A percentile compares a stretch with the other conserved stretches of the same genome.
These are phyloP conservation scores for Orbilia quercus DNA, from an alignment of 2,329 filamentous ascomycete genomes.

Conservation along the genomic window DNA sequence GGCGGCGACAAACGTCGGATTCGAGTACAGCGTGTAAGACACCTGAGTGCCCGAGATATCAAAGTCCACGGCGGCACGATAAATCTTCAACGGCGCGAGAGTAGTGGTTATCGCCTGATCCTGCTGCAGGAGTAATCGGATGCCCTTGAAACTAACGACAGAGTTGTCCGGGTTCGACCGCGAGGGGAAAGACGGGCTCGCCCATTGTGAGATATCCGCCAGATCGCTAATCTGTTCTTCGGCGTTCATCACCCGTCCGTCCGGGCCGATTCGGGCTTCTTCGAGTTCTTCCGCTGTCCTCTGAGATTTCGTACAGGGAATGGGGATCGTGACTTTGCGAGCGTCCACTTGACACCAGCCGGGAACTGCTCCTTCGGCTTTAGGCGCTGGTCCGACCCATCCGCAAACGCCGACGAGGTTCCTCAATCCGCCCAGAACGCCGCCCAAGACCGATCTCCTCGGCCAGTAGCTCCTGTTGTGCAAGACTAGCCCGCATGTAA, in stretches of 20 bases:
- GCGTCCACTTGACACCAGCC: constrained; percentile 54
- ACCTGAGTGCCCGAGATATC: constrained; percentile 47
- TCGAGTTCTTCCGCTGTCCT: constrained; percentile 52
- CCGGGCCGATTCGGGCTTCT: constrained; percentile 42
- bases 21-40: constrained; percentile 53
- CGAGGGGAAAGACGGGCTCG: constrained; percentile 34
- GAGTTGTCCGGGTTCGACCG: constrained; percentile 38
- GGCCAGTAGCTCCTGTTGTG: constrained; percentile 53
- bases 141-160: constrained; percentile 33
- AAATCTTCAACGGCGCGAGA: constrained; percentile 44
- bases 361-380: constrained; percentile 30
- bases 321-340: constrained; percentile 46
- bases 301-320: constrained; percentile 51
- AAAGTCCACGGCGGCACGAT: constrained; percentile 52
- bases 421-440: constrained; percentile 51
- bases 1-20: constrained; percentile 55
- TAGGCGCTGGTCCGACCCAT: constrained; percentile 52
- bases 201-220: constrained; percentile 53
- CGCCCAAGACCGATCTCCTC: constrained; percentile 40
- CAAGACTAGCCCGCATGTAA: constrained; percentile 43
- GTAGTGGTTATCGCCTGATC: constrained; percentile 50
- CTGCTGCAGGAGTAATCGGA: constrained; percentile 48
- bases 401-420: constrained; percentile 45
- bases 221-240: constrained; percentile 55
- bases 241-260: constrained; percentile 47